These are phyloP conservation scores for Candida ipomoeae DNA, from an alignment of 805 yeast species.

Conservation along the genomic window DNA sequence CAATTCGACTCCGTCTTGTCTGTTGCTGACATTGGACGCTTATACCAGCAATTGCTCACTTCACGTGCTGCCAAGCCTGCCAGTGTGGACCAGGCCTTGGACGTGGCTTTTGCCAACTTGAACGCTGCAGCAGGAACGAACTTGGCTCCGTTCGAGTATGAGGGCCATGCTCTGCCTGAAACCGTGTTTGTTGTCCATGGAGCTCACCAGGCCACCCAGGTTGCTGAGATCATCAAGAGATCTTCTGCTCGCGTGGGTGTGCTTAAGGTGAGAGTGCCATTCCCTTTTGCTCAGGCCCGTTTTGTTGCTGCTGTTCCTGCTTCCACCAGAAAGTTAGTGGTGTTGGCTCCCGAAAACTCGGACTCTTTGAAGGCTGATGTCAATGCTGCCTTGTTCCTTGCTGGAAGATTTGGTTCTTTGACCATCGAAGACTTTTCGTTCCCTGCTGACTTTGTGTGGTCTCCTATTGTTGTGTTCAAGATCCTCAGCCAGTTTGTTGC, in stretches of 20 bases:
- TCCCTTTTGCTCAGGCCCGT: conserved; percentile 67
- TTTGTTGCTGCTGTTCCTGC: conserved; percentile 59
- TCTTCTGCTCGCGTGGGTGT: conserved; percentile 48
- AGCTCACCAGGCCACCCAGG: conserved; percentile 56
- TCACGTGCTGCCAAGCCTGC: conserved; percentile 17
- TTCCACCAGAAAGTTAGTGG: conserved; percentile 56
- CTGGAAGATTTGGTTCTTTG: conserved; percentile 36
- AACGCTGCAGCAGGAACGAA: conserved; percentile 52
- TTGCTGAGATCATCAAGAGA: conserved; percentile 42
- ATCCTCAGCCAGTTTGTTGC: conserved; percentile 42
- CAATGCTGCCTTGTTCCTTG: conserved; percentile 62
- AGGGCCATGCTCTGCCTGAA: conserved; percentile 58
- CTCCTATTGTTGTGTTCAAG: conserved; percentile 49
- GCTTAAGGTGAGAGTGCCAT: conserved; percentile 68
- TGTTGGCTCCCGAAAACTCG: conserved; percentile 53
- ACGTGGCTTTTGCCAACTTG: conserved; percentile 45
- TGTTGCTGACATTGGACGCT: conserved; percentile 37
- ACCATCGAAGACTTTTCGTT: conserved; percentile 50
- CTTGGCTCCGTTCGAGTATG: conserved; percentile 64
- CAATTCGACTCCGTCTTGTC: conserved; percentile 43
- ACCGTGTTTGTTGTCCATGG: conserved; percentile 84
- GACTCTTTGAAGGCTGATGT: conserved; percentile 65
- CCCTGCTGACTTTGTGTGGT: conserved; percentile 52
- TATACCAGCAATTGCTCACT: conserved; percentile 35
- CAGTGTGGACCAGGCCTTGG: conserved; percentile 36